Conservation (phyloP, 2,329 filamentous ascomycete species). For the Fusarium coffeatum region DNA sequence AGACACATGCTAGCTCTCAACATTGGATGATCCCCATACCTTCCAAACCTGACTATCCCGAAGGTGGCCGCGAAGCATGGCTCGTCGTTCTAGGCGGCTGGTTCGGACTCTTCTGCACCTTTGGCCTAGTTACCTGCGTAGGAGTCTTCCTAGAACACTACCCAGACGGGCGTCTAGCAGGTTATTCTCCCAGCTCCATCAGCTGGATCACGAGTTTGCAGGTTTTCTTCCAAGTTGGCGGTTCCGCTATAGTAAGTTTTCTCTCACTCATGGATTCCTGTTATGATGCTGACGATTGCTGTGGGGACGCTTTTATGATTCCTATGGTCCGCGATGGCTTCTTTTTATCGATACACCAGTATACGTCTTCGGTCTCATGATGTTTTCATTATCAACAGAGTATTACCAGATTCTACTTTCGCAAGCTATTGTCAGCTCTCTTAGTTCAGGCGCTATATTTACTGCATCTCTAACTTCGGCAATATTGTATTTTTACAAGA, state of each 20-base stretch:
- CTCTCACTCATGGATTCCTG: rapidly evolving
- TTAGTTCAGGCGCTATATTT: background rate
- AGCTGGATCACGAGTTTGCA: constrained; percentile 2
- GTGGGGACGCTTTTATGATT: constrained; percentile 8
- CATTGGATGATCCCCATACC: rapidly evolving
- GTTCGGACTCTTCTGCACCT: constrained; percentile 7
- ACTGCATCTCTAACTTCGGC: rapidly evolving
- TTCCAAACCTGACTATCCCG: rapidly evolving
- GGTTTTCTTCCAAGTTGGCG: background rate
- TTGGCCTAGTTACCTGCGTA: background rate
- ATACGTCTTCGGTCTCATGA: background rate
- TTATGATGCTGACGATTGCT: rapidly evolving
- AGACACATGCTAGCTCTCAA: no score
- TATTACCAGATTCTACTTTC: background rate
- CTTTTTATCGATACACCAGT: background rate
- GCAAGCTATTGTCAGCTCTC: rapidly evolving
- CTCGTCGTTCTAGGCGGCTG: background rate
- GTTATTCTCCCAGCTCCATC: background rate
- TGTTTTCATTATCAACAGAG: background rate
- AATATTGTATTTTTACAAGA: background rate
- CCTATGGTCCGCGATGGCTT: background rate
- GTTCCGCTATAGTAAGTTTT: background rate
- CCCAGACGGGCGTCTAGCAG: rapidly evolving
- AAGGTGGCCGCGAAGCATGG: background rate
- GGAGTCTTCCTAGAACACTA: constrained; percentile 1